These are phyloP conservation scores for Colletotrichum cordylinicola DNA, from an alignment of 2,329 filamentous ascomycete genomes.

Conservation along the genomic window DNA sequence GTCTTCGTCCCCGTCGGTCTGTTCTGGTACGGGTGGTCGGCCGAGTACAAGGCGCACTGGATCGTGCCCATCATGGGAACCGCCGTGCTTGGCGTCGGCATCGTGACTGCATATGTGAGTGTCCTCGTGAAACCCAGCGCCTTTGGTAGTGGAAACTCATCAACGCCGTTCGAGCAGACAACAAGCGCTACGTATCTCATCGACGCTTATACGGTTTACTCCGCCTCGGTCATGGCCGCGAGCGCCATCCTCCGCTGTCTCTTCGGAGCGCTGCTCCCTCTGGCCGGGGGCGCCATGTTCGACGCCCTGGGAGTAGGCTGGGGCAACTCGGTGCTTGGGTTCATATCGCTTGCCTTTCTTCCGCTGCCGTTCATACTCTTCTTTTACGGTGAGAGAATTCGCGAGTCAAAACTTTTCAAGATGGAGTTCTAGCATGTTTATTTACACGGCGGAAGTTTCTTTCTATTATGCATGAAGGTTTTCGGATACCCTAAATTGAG, in stretches of 20 bases:
- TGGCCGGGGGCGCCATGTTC: slow-evolving; percentile 58
- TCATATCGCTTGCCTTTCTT: slow-evolving; percentile 50
- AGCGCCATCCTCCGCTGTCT: slow-evolving; percentile 61
- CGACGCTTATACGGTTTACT: slow-evolving; percentile 60
- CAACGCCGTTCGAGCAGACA: neutral
- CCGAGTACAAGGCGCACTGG: slow-evolving; percentile 58
- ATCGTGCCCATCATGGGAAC: slow-evolving; percentile 66
- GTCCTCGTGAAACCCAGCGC: neutral
- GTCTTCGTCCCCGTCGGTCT: slow-evolving; percentile 45
- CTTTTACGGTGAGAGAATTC: slow-evolving; percentile 45
- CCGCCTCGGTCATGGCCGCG: slow-evolving; percentile 69
- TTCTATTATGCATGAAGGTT: too few relatives aligned
- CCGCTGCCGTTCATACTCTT: slow-evolving; percentile 51
- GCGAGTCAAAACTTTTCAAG: neutral
- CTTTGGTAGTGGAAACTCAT: neutral
- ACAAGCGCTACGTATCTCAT: slow-evolving; percentile 52
- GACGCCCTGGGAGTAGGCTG: slow-evolving; percentile 57
- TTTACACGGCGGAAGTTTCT: too few relatives aligned
- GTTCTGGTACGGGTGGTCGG: slow-evolving; percentile 64
- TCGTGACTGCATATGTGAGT: neutral
- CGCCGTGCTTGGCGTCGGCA: slow-evolving; percentile 52
- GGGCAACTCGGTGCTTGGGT: slow-evolving; percentile 49
- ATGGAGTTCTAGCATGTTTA: neutral
- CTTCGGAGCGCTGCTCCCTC: slow-evolving; percentile 56
- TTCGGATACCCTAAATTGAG: too few relatives aligned